Percentiles rank a stretch among this genome's conserved stretches.
Evolutionary conservation across 2,329 filamentous ascomycete species (phyloP).

Genomic region (Diaporthe citriasiana): DNA sequence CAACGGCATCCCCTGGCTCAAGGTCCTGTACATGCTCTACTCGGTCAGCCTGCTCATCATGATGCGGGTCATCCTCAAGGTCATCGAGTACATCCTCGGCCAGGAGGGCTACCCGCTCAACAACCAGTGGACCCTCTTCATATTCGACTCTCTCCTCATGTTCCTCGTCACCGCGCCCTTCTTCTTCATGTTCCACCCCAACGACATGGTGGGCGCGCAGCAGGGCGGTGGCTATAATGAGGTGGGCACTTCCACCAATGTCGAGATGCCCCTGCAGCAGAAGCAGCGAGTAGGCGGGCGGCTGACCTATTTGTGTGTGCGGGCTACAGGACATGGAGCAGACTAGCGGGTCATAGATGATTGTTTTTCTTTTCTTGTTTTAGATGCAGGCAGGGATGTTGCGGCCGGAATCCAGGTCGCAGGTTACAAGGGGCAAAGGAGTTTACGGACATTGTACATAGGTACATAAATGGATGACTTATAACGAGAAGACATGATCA

Average conservation of each 20-base stretch:
- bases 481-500: background rate
- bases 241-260: slow-evolving; percentile 16
- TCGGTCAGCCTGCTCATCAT: slow-evolving; percentile 51
- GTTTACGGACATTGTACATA: background rate
- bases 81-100: slow-evolving; percentile 56
- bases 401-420: background rate
- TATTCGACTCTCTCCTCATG: slow-evolving; percentile 52
- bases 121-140: slow-evolving; percentile 50
- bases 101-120: slow-evolving; percentile 48
- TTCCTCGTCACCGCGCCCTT: slow-evolving; percentile 42
- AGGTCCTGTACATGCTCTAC: slow-evolving; percentile 45
- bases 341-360: background rate
- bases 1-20: slow-evolving; percentile 48
- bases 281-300: background rate
- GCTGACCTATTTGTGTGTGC: background rate
- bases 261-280: slow-evolving; percentile 22
- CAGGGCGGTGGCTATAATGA: background rate
- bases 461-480: background rate
- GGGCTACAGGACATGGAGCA: background rate
- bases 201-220: background rate
- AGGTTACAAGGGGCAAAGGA: background rate
- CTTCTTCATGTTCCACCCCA: slow-evolving; percentile 41
- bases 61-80: slow-evolving; percentile 54
- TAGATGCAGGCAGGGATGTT: background rate
- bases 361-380: background rate